A percentile compares a stretch with the other conserved stretches of the same genome.
These are phyloP conservation scores for Lactarius quietus DNA, from an alignment of 768 basidiomycete genomes.

Conservation along the genomic window DNA sequence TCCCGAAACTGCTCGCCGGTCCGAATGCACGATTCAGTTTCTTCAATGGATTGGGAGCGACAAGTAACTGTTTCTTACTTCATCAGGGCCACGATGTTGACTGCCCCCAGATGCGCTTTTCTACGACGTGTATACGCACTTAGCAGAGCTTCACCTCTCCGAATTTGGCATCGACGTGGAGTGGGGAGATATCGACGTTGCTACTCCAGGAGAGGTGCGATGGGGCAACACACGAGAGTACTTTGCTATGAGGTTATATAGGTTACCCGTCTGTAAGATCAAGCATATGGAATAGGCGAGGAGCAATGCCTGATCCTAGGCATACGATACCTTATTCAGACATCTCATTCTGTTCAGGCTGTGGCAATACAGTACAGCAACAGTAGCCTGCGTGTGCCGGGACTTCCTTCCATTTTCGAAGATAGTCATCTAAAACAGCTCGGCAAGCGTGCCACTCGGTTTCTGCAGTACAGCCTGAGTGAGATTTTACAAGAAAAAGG, in stretches of 20 bases:
- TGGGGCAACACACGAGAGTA: constrained; percentile 80
- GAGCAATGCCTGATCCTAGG: not conserved
- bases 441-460: too few relatives aligned
- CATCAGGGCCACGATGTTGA: not conserved
- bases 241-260: constrained; percentile 73
- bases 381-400: too few relatives aligned
- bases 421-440: too few relatives aligned
- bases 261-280: constrained; percentile 47
- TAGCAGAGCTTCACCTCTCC: constrained; percentile 83
- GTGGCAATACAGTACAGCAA: too few relatives aligned
- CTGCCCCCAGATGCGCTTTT: constrained; percentile 66
- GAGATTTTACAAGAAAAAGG: too few relatives aligned
- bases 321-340: too few relatives aligned
- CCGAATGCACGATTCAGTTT: constrained; percentile 85
- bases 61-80: constrained; percentile 46
- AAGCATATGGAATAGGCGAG: constrained; percentile 33
- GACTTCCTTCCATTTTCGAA: too few relatives aligned
- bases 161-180: constrained; percentile 72
- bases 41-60: constrained; percentile 96
- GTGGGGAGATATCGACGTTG: constrained; percentile 82
- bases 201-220: constrained; percentile 48
- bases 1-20: constrained; percentile 73
- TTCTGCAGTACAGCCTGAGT: too few relatives aligned
- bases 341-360: too few relatives aligned
- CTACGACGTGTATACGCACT: constrained; percentile 85